Percentiles rank a stretch among this genome's conserved stretches.
These are phyloP conservation scores for Pichia occidentalis DNA, from an alignment of 805 yeast genomes.

Conservation along the genomic window DNA sequence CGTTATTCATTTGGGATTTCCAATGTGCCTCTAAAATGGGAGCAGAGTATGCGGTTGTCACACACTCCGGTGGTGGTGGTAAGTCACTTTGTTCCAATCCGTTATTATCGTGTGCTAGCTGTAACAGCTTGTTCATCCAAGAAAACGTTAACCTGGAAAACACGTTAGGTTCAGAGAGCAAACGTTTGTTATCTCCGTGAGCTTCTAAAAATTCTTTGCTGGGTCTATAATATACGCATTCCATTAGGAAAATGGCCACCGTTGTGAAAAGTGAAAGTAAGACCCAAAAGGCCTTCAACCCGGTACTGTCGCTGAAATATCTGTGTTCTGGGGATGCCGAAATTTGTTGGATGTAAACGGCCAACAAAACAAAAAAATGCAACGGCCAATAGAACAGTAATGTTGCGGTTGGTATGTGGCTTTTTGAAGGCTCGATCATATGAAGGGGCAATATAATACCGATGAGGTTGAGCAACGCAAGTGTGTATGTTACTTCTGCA, in stretches of 20 bases:
- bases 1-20: slow-evolving; percentile 21
- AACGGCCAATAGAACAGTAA: slow-evolving; percentile 38
- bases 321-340: slow-evolving; percentile 24
- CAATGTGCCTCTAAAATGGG: slow-evolving; percentile 30
- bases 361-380: slow-evolving; percentile 13
- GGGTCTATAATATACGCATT: slow-evolving; percentile 34
- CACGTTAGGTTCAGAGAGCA: slow-evolving; percentile 41
- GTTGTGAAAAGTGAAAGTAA: slow-evolving; percentile 28
- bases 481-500: slow-evolving; percentile 12
- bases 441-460: slow-evolving; percentile 37
- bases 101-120: slow-evolving; percentile 46
- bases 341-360: slow-evolving; percentile 21
- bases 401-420: slow-evolving; percentile 33
- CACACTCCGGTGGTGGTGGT: slow-evolving; percentile 35
- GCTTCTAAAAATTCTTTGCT: slow-evolving; percentile 31
- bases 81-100: slow-evolving; percentile 33
- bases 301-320: slow-evolving; percentile 10
- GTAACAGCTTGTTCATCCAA: slow-evolving; percentile 89
- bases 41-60: slow-evolving; percentile 31
- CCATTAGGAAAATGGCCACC: slow-evolving; percentile 32
- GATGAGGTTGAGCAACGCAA: slow-evolving; percentile 13
- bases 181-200: slow-evolving; percentile 27
- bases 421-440: slow-evolving; percentile 36
- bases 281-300: slow-evolving; percentile 20
- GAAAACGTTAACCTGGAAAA: slow-evolving; percentile 72